Evolutionary conservation across 2,329 filamentous ascomycete genomes (phyloP), one percentile per base, ranked within the genome.

Genomic region (Arthrobotrys iridis): DNA sequence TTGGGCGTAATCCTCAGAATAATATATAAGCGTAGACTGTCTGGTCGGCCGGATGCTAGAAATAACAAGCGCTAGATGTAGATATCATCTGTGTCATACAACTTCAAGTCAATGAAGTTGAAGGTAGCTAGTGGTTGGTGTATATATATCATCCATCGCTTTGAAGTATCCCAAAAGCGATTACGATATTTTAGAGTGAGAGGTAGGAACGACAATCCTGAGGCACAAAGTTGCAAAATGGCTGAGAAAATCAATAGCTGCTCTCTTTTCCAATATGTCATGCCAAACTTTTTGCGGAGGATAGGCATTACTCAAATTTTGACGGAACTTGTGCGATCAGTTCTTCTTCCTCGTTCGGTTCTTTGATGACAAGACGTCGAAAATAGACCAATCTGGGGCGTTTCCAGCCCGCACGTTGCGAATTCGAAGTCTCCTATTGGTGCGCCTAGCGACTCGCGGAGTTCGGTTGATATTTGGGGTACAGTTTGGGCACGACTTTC

Each of bases 341-440:
- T 57, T 63, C 28, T 55, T 22, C 33, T 10, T 52, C 24, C 43
- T 55, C 59, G 43, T 64, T 28, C 35, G 24, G 20, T 45, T 40
- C 28, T 63, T 63, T 15, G 48, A 26, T 5, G 43, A 59, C 52
- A 30, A 22, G 52, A 60, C 35, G 68, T 60, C 40, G 26, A 55
- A 24, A 48, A 40, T 33, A 26, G 59, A 58, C 62, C 62, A 67
- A 74, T 67, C 43, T 37, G 15, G 62, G 20, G 10, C 41, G 62
- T 48, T 66, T 66, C 62, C 67, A 55, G 70, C 52, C 55, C 63
- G 4, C 70, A 74, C 70, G 70, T 74, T 66, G 20, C 20, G 43
- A 20, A 5, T 57, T 30, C 28, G n/a, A 15, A 37, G 35, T 33
- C 41, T 63, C 62, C 57, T 11, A 74, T 74, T 74, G 70, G 70